Conservation (phyloP, 495 filamentous ascomycete species). For the Lasiosphaeris hirsuta region DNA sequence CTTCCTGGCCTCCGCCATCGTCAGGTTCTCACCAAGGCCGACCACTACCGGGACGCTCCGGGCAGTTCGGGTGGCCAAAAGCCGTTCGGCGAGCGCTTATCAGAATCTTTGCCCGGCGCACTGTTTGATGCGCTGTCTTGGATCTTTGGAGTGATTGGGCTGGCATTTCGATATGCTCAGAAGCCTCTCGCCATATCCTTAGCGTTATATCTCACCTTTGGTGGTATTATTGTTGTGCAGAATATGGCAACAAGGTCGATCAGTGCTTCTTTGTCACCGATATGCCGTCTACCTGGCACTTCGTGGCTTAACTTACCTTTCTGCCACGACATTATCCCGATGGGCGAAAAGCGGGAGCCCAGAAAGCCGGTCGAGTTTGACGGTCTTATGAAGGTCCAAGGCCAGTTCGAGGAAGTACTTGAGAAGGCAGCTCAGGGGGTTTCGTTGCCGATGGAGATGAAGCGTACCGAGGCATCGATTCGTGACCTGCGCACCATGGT, state of each 20-base stretch:
- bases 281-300: conserved; percentile 62
- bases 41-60: conserved; percentile 5
- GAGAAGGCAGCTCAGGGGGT: conserved; percentile 56
- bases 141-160: conserved; percentile 45
- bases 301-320: conserved; percentile 58
- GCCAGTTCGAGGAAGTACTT: conserved; percentile 62
- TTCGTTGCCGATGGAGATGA: conserved; percentile 64
- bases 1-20: conserved; percentile 27
- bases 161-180: conserved; percentile 50
- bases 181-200: conserved; percentile 53
- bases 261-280: conserved; percentile 52
- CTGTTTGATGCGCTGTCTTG: conserved; percentile 39
- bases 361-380: conserved; percentile 55
- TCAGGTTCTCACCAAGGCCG: conserved; percentile 9
- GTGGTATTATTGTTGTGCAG: conserved; percentile 44
- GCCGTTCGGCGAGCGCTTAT: conserved; percentile 8
- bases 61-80: neutral
- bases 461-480: conserved; percentile 65
- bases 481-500: conserved; percentile 70
- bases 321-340: conserved; percentile 41
- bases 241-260: conserved; percentile 50
- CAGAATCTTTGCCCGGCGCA: conserved; percentile 26
- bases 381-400: conserved; percentile 62
- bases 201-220: conserved; percentile 50
- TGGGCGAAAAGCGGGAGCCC: conserved; percentile 10